phyloP scores from a whole-genome alignment of 768 basidiomycete genomes.

The Pleurotus eryngii region DNA sequence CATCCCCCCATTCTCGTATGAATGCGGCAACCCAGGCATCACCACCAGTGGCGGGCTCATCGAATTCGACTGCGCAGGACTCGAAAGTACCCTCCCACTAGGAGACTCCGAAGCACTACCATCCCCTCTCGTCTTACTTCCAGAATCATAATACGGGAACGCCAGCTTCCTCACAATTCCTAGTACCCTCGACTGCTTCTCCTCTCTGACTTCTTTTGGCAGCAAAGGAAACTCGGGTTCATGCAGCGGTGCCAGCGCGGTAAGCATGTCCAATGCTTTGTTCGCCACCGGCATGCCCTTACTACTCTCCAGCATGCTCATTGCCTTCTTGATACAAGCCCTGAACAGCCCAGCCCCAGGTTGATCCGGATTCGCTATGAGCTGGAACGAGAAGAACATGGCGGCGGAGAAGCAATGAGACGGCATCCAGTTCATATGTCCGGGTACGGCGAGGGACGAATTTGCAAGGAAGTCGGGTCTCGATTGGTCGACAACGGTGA shows the following conservation, averaged over 20 bases:
- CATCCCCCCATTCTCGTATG: conserved; percentile 25
- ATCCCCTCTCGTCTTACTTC: conserved; percentile 13
- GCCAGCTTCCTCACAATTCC: conserved; percentile 71
- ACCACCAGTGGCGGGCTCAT: conserved; percentile 51
- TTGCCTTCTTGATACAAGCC: conserved; percentile 67
- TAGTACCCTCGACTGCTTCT: conserved; percentile 58
- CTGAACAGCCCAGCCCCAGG: conserved; percentile 77
- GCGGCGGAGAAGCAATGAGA: conserved; percentile 84
- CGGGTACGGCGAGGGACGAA: conserved; percentile 66
- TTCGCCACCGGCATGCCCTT: conserved; percentile 67
- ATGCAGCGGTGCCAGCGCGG: conserved; percentile 72
- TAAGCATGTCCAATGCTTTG: conserved; percentile 69
- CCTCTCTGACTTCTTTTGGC: conserved; percentile 49
- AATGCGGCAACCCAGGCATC: conserved; percentile 32
- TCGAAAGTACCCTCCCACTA: conserved; percentile 38
- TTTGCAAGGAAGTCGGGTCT: conserved; percentile 74
- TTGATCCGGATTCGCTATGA: conserved; percentile 77
- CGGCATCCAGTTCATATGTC: conserved; percentile 82
- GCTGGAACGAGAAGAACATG: conserved; percentile 90
- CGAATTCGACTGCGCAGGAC: conserved; percentile 55
- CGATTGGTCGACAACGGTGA: conserved; percentile 72
- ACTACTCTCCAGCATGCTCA: conserved; percentile 61
- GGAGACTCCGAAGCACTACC: conserved; percentile 36
- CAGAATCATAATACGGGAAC: conserved; percentile 77
- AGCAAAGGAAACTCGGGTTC: conserved; percentile 56